Evolutionary conservation across 352 stramenopile species (phyloP).

Genomic region (Phytopythium kandeliae): DNA sequence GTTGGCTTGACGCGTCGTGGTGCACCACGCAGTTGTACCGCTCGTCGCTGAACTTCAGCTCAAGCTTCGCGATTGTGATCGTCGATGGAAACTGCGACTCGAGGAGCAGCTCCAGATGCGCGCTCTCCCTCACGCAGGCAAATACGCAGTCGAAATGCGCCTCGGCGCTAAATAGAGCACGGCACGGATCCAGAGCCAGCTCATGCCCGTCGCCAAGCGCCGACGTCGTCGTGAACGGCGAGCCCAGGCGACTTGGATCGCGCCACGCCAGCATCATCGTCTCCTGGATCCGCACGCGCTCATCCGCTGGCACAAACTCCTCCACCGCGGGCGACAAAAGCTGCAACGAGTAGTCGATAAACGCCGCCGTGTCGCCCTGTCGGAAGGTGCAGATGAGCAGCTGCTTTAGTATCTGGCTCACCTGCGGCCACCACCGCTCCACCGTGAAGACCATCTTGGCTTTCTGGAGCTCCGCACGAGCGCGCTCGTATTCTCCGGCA

Average conservation of each 20-base stretch:
- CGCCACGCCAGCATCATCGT: slow-evolving; percentile 62
- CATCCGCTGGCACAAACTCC: slow-evolving; percentile 49
- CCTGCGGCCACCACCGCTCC: slow-evolving; percentile 76
- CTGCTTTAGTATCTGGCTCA: slow-evolving; percentile 67
- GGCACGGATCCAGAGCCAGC: slow-evolving; percentile 43
- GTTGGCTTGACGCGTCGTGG: slow-evolving; percentile 20
- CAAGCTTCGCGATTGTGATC: slow-evolving; percentile 54
- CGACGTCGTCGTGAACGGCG: slow-evolving; percentile 32
- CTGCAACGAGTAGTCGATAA: slow-evolving; percentile 75
- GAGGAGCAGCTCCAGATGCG: slow-evolving; percentile 40
- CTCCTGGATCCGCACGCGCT: slow-evolving; percentile 54
- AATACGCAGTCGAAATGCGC: slow-evolving; percentile 59
- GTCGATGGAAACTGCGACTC: slow-evolving; percentile 48
- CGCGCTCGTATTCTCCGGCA: slow-evolving; percentile 58
- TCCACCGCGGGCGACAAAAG: slow-evolving; percentile 68
- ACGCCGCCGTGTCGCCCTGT: slow-evolving; percentile 64
- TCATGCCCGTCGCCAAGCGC: slow-evolving; percentile 36
- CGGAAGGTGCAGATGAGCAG: slow-evolving; percentile 70
- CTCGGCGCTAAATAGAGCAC: slow-evolving; percentile 39
- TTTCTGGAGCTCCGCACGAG: slow-evolving; percentile 61
- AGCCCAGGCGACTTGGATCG: slow-evolving; percentile 29
- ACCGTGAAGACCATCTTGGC: slow-evolving; percentile 47
- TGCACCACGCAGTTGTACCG: slow-evolving; percentile 62
- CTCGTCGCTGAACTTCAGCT: slow-evolving; percentile 72
- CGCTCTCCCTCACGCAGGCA: slow-evolving; percentile 64